A percentile compares a stretch with the other conserved stretches of the same genome.
phyloP scores from a whole-genome alignment of 768 basidiomycete species.

The Collybia sordida region DNA sequence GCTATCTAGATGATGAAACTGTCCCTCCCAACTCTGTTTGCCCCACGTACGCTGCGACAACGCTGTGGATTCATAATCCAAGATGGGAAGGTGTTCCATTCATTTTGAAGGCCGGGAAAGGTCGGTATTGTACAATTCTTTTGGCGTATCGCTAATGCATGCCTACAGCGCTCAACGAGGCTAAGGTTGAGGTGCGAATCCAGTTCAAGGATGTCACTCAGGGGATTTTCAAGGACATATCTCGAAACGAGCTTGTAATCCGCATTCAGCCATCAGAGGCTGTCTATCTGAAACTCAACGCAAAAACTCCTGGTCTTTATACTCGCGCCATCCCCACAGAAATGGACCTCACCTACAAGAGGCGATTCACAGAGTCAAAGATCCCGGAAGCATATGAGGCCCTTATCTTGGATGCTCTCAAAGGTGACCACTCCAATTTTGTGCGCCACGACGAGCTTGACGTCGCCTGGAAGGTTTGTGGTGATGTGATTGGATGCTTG shows the following conservation, averaged over 20 bases:
- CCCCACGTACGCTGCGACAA: slow-evolving; percentile 92
- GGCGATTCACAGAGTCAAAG: slow-evolving; percentile 84
- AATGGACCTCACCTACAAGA: slow-evolving; percentile 98
- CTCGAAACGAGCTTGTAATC: slow-evolving; percentile 96
- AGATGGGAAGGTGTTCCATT: slow-evolving; percentile 99
- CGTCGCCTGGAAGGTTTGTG: slow-evolving; percentile 90
- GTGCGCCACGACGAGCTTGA: slow-evolving; percentile 97
- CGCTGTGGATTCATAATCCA: slow-evolving; percentile 91
- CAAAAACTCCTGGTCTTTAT: slow-evolving; percentile 88
- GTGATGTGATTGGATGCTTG: not conserved
- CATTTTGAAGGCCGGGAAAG: slow-evolving; percentile 98
- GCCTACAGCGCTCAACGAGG: slow-evolving; percentile 85
- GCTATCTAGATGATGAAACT: slow-evolving; percentile 96
- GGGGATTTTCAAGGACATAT: slow-evolving; percentile 95
- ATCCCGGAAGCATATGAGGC: slow-evolving; percentile 98
- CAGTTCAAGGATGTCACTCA: slow-evolving; percentile 98
- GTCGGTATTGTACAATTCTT: slow-evolving; percentile 37
- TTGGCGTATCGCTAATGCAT: slow-evolving; percentile 9
- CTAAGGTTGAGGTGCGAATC: slow-evolving; percentile 96
- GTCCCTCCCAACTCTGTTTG: slow-evolving; percentile 91
- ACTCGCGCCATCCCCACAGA: slow-evolving; percentile 93
- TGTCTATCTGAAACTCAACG: slow-evolving; percentile 95
- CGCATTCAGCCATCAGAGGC: slow-evolving; percentile 97
- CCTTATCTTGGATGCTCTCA: slow-evolving; percentile 92
- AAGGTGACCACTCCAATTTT: slow-evolving; percentile 99